Base-by-base conservation (phyloP, 306 rosid species). In the Begonia masoniana region DNA sequence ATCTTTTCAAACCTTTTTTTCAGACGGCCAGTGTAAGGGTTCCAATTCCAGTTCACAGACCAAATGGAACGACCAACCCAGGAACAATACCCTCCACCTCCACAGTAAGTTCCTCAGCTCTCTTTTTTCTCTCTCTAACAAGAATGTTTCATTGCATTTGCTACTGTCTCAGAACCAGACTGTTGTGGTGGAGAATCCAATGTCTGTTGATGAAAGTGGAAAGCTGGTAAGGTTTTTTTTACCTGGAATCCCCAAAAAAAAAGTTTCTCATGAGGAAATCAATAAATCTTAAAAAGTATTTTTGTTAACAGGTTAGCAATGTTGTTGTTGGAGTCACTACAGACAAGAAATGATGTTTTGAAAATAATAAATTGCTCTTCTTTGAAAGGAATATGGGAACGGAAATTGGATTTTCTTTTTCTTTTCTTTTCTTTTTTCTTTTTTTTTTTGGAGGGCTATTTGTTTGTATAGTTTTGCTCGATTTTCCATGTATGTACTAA, bases 301-400 rank as follows among this genome's bases (percentile, higher is more conserved):
- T 26, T 47, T 54, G 4, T 72, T 79, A 60, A 63, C 78, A 92
- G 99, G 99, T 92, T 70, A 92, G 93, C 87, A 92, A 92, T 65
- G 96, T 92, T 36, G 99, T 83, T 2, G 95, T 92, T 50, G 99
- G 99, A 0, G 83, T 92, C 62, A 92, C 95, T 14, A 87, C 89
- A 1, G 93, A 81, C 16, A 92, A 86, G 77, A 86, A 84, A 71
- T 92, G 72, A 59, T 45, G 9, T 10, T 6, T 10, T 10, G n/a
- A 45, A 45, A n/a, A 45, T 10, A 45, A 45, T n/a, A 45, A 45
- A 45, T 10, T 45, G 49, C 49, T 45, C 15, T 0, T 31, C 39
- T 31, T 31, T 6, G 39, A 31, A 31, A 31, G 39, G 9, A 7
- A 45, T 10, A 45, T 45, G 49, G 15, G 15, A 45, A 45, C 4